phyloP scores from a whole-genome alignment of 345 rosid species.

The Salix suchowensis region DNA sequence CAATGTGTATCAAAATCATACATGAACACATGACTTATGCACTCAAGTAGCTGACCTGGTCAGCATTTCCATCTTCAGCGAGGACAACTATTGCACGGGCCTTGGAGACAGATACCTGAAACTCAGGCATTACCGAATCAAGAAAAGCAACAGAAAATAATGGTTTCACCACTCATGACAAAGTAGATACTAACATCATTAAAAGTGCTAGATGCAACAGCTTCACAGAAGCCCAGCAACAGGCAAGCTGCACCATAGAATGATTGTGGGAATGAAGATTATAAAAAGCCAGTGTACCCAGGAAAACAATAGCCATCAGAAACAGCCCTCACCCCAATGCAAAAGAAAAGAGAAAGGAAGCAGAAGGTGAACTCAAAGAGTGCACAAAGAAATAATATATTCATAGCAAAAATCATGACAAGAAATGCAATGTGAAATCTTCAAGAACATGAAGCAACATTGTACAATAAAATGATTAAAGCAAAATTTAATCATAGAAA shows the following conservation, averaged over 20 bases:
- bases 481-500: background rate
- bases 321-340: no score
- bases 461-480: background rate
- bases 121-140: slow-evolving; percentile 10
- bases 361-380: background rate
- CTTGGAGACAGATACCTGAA: slow-evolving; percentile 72
- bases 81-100: slow-evolving; percentile 69
- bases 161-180: slow-evolving; percentile 1
- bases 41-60: slow-evolving; percentile 52
- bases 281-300: background rate
- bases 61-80: slow-evolving; percentile 79
- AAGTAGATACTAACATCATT: background rate
- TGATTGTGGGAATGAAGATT: background rate
- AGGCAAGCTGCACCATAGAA: background rate
- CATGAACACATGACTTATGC: background rate
- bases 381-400: background rate
- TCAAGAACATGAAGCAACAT: background rate
- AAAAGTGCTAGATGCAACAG: slow-evolving; percentile 9
- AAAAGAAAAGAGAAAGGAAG: background rate
- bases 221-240: background rate
- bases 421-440: background rate
- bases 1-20: slow-evolving; percentile 10
- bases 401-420: background rate
- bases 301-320: background rate
- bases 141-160: slow-evolving; percentile 2